Evolutionary conservation across 257 asterid genomes (phyloP), one percentile per base, ranked within the genome.

Genomic region (Ajuga chamaepitys): DNA sequence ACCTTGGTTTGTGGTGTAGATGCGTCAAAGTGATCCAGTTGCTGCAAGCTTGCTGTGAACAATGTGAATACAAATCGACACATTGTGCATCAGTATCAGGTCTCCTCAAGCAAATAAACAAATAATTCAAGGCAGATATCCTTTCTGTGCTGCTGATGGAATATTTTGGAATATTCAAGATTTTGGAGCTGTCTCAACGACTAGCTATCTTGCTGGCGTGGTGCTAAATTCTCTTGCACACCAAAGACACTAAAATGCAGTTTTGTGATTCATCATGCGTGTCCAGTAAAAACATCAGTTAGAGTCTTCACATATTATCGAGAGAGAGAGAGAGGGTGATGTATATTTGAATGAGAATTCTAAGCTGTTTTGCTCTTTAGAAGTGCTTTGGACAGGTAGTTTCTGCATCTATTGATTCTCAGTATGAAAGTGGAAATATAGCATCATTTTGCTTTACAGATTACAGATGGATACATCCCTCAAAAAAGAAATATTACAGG

Each of bases 21-120:
- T 91, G 98, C 64, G 71, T 83, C 13, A 85, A 72, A 78, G 98
- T 75, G 53, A 92, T 92, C 40, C 94, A 92, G 76, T 46, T 68
- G 78, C 80, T 93, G 75, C 90, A 88, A 53, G 72, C 53, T 18
- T 93, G 99, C 83, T 93, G 99, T 61, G 95, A 87, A 76, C 85
- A 89, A 54, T 89, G 99, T 53, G 82, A 86, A 47, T 47, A 89
- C 50, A 83, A 87, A 79, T 93, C 99, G 12, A 93, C 97, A 14
- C 99, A 93, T 73, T 93, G 99, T 62, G 99, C 89, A 65, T 89
- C 97, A 0, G 87, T 93, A 2, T 75, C 96, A 48, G 86, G 79
- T 44, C 84, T 91, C 60, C 80, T 91, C 26, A 88, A 83, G 88
- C 98, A 91, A 72, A 87, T 93, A 62, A 80, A 77, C 77, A 87